These are phyloP conservation scores for Lycium barbarum DNA, from an alignment of 257 asterid genomes.

Conservation along the genomic window DNA sequence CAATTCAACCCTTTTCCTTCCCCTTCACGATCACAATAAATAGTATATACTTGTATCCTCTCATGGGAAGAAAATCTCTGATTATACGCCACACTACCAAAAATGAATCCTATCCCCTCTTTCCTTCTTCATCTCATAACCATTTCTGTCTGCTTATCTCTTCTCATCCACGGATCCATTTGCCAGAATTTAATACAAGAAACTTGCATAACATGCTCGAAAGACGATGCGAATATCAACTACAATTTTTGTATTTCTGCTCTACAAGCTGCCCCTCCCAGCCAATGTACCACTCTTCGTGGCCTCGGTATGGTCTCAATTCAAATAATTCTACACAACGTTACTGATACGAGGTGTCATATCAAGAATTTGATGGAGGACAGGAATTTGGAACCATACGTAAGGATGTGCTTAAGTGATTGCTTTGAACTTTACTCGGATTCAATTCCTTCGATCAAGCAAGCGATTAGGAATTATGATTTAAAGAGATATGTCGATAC, in stretches of 20 bases:
- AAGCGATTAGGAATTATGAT: conserved; percentile 57
- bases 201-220: conserved; percentile 51
- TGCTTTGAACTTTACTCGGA: conserved; percentile 65
- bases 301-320: conserved; percentile 70
- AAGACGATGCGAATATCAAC: conserved; percentile 58
- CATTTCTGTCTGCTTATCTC: conserved; percentile 29
- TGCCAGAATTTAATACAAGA: conserved; percentile 50
- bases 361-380: conserved; percentile 48
- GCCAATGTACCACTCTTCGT: conserved; percentile 55
- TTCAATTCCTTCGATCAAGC: conserved; percentile 50
- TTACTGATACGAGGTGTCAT: conserved; percentile 67
- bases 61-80: too few species aligned
- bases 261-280: conserved; percentile 73
- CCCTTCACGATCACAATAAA: too few species aligned
- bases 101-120: background rate
- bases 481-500: conserved; percentile 48
- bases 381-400: conserved; percentile 41
- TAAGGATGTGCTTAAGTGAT: conserved; percentile 46
- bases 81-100: too few species aligned
- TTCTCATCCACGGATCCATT: conserved; percentile 30
- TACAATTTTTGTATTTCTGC: conserved; percentile 65
- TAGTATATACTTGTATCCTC: too few species aligned
- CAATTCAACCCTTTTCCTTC: too few species aligned
- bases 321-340: conserved; percentile 55
- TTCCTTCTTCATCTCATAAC: background rate